Evolutionary conservation across 2,329 filamentous ascomycete genomes (phyloP).

Genomic region (Hymenoscyphus fructigenus): DNA sequence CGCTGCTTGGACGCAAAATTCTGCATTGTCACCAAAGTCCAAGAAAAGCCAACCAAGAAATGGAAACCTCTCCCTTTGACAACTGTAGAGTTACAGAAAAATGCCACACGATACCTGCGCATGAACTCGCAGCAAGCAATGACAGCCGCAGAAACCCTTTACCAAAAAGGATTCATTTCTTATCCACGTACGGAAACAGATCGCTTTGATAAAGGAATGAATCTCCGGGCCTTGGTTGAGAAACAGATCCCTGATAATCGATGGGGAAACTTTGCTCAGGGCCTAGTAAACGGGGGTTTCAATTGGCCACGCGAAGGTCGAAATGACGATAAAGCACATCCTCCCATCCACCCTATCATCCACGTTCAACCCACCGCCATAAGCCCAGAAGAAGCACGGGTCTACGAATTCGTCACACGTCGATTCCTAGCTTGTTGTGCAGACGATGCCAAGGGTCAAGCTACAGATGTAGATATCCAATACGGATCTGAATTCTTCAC

Average conservation of each 20-base stretch:
- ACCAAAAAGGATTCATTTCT: slow-evolving; percentile 94
- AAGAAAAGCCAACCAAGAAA: slow-evolving; percentile 88
- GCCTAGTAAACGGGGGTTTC: slow-evolving; percentile 73
- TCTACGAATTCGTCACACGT: slow-evolving; percentile 91
- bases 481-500: slow-evolving; percentile 84
- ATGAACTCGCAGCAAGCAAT: slow-evolving; percentile 91
- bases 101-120: slow-evolving; percentile 82
- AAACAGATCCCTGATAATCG: slow-evolving; percentile 75
- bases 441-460: slow-evolving; percentile 86
- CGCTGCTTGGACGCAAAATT: slow-evolving; percentile 73
- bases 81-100: slow-evolving; percentile 95
- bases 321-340: slow-evolving; percentile 95
- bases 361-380: slow-evolving; percentile 66
- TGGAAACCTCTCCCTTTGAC: slow-evolving; percentile 93
- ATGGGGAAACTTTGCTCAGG: slow-evolving; percentile 82
- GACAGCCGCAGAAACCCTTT: slow-evolving; percentile 81
- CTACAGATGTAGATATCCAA: slow-evolving; percentile 78
- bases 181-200: slow-evolving; percentile 98
- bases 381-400: slow-evolving; percentile 65
- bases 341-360: slow-evolving; percentile 94
- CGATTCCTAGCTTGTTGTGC: slow-evolving; percentile 95
- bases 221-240: slow-evolving; percentile 74
- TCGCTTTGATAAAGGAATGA: slow-evolving; percentile 87
- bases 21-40: slow-evolving; percentile 80
- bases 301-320: slow-evolving; percentile 77